phyloP scores from a whole-genome alignment of 2,329 filamentous ascomycete genomes.

The Aspergillus sp. region DNA sequence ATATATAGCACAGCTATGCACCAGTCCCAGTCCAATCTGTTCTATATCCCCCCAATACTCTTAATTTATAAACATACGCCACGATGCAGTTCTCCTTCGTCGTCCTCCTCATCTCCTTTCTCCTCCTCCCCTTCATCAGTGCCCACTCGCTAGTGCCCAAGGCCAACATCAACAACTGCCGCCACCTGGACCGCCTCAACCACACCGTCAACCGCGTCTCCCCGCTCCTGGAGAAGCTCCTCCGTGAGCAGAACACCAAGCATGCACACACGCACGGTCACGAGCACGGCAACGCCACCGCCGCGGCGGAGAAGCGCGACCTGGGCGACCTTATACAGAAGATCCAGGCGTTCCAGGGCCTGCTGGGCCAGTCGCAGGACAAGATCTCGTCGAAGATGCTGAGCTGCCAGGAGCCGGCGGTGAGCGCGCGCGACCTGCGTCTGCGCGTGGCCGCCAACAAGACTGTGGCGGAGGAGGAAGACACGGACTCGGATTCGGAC shows the following conservation, averaged over 20 bases:
- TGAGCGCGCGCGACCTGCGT: neutral
- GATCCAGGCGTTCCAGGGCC: neutral
- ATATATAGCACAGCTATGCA: no score
- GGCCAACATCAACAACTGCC: conserved; percentile 4
- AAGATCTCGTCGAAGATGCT: neutral
- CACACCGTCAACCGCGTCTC: conserved; percentile 4
- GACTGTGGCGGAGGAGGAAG: neutral
- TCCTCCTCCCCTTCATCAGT: neutral
- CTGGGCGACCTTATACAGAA: neutral
- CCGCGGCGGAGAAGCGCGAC: neutral
- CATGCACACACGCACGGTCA: neutral
- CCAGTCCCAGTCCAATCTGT: neutral
- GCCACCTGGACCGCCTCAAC: conserved; percentile 6
- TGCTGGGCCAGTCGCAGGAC: neutral
- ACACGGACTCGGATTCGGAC: neutral
- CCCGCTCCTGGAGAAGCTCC: conserved; percentile 6
- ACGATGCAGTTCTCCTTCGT: neutral
- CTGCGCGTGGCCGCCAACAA: neutral
- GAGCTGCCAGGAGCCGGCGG: conserved; percentile 1
- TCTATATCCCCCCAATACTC: neutral
- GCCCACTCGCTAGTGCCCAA: conserved; percentile 1
- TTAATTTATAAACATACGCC: neutral
- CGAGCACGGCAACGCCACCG: neutral
- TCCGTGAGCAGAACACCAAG: neutral
- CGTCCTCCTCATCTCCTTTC: neutral